A percentile compares a stretch with the other conserved stretches of the same genome.
Evolutionary conservation across 805 yeast species (phyloP).

Genomic region (Geotrichum ghanense): DNA sequence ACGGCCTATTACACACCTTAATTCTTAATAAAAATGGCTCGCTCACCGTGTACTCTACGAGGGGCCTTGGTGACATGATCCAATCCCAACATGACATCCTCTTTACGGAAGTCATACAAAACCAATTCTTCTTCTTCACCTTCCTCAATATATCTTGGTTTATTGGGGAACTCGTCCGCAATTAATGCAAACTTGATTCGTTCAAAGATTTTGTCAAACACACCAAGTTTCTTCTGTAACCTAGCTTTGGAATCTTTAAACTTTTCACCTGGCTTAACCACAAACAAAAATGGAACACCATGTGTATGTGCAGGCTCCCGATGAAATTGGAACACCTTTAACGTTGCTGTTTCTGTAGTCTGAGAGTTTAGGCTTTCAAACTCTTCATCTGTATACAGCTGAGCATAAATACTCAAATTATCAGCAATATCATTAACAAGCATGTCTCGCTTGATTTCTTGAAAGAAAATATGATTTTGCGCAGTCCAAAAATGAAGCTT

Average conservation of each 20-base stretch:
- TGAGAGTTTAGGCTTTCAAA: conserved; percentile 17
- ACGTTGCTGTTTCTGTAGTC: conserved; percentile 26
- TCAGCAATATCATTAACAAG: conserved; percentile 31
- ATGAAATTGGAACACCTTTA: conserved; percentile 67
- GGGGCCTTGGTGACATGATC: conserved; percentile 80
- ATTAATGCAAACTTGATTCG: conserved; percentile 59
- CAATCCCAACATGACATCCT: conserved; percentile 52
- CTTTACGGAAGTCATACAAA: conserved; percentile 43
- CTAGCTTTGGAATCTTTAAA: conserved; percentile 53
- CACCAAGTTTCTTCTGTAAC: conserved; percentile 57
- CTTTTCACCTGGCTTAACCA: conserved; percentile 55
- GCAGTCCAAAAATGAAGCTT: conserved; percentile 26
- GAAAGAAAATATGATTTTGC: conserved; percentile 19
- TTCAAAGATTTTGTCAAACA: conserved; percentile 70
- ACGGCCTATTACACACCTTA: too few relatives aligned
- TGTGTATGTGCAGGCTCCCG: conserved; percentile 57
- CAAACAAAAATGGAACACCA: conserved; percentile 78
- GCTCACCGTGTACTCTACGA: conserved; percentile 38
- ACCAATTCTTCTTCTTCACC: conserved; percentile 40
- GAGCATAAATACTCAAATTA: conserved; percentile 33
- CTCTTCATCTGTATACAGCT: conserved; percentile 34
- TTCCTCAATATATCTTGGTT: conserved; percentile 19
- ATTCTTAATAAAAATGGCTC: conserved; percentile 46
- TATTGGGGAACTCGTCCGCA: conserved; percentile 22
- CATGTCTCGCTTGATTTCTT: conserved; percentile 26